Evolutionary conservation across 441 rosid species (phyloP), one percentile per base, ranked within the genome.

Genomic region (Pelargonium fulgidum): DNA sequence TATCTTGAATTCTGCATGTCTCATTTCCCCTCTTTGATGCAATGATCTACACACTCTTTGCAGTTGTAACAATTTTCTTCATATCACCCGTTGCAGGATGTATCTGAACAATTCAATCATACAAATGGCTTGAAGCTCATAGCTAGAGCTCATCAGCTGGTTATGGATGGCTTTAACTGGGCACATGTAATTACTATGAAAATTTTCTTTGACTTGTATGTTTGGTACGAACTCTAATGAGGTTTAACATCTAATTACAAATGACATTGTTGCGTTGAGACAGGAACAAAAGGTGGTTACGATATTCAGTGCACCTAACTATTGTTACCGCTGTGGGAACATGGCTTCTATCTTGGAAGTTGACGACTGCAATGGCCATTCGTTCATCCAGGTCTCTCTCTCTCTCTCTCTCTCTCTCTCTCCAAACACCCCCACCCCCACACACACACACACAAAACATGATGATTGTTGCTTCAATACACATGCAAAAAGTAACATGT

Each of bases 281-380:
- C 87, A 87, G 92, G 92, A 87, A 70, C 88, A 87, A 82, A 87
- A 87, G 78, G 92, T 87, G 75, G 92, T 87, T 67, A 87, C 92
- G 13, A 87, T 87, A 58, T 87, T 87, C 69, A 85, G 89, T 75
- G 89, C 62, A 8, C 62, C 62, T 58, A 58, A 58, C 9, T 58
- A 58, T n/a, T 58, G 62, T 20, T 58, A 58, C 92, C 26, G 88
- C 87, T 87, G 92, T 69, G 92, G 92, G 63, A 87, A 87, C 79
- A 87, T 87, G 92, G 92, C 92, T 66, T 87, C 89, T 10, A 87
- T 87, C 68, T 78, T 87, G 74, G 92, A 87, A 81, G 92, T 87
- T 58, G 92, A 87, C 52, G 88, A 87, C 80, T 84, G 84, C 89
- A 77, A 76, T 65, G 80, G 76, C 75, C 89, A 87, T 72, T 80